Conservation (phyloP, 106 monocot species). For the Phalaenopsis aphrodite region DNA sequence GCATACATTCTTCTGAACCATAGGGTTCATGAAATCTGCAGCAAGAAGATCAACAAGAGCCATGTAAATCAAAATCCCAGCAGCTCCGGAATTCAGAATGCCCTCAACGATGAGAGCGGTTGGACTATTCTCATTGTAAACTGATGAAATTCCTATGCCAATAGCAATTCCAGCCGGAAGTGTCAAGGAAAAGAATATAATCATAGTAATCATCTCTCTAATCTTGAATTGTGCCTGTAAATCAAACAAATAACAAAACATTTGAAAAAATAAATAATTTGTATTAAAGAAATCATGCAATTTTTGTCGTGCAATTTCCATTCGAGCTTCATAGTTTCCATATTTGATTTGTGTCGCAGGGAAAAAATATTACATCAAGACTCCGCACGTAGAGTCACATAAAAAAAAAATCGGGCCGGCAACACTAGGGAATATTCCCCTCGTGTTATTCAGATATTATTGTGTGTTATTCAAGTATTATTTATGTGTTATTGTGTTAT, state of each 20-base stretch:
- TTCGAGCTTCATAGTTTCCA: no score
- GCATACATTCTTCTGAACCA: constrained; percentile 3
- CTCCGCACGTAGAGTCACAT: no score
- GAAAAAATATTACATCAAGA: no score
- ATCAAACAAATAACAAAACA: not conserved
- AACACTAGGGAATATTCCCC: no score
- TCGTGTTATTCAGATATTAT: no score
- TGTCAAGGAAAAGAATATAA: constrained; percentile 18
- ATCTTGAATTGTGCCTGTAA: constrained; percentile 16
- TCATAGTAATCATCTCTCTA: constrained; percentile 12
- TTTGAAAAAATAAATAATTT: not conserved
- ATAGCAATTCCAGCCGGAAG: constrained; percentile 16
- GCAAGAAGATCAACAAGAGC: constrained; percentile 25
- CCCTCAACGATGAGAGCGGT: constrained; percentile 23
- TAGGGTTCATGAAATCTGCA: constrained; percentile 21
- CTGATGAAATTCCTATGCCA: constrained; percentile 20
- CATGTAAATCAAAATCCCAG: constrained; percentile 25
- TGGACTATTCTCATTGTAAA: constrained; percentile 19
- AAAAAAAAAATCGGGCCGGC: no score
- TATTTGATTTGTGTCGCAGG: no score
- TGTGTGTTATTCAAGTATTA: no score
- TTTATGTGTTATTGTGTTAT: no score
- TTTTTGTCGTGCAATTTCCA: no score
- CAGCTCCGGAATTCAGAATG: constrained; percentile 14
- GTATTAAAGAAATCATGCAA: no score